Evolutionary conservation across 768 basidiomycete species (phyloP), one percentile per base, ranked within the genome.

Genomic region (button mushroom (Agaricus bisporus)): DNA sequence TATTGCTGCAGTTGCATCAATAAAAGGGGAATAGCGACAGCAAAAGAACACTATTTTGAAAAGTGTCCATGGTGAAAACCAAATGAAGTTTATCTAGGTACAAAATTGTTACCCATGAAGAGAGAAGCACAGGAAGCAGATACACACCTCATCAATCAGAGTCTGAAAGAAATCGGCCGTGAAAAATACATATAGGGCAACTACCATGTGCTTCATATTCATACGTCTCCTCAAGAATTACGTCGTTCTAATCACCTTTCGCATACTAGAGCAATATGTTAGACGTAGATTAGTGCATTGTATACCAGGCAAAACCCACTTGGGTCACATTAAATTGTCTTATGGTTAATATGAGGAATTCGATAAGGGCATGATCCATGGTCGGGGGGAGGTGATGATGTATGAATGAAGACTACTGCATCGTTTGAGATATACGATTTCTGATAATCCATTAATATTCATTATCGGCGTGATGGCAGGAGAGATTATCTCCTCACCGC

Each of bases 1-100:
- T 18, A 49, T 26, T 9, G n/a, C 22, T 10, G 29, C 17, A 11
- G 15, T 22, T 1, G 38, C 37, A 17, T 49, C 26, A 14, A 41
- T 20, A n/a, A 49, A 49, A 11, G 49, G 49, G 1, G 49, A 49
- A 32, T 49, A 49, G n/a, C 49, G 49, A 12, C 18, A 41, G 39
- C 28, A 17, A 18, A 49, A 11, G 39, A 41, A 49, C 5, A 41
- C 26, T 15, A 41, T 20, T n/a, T 49, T 49, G 22, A 41, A 20
- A n/a, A 41, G 8, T 28, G 49, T 49, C 49, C 49, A 49, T 1
- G 38, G 38, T 18, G 49, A 11, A 9, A 38, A 38, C 49, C 49
- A 49, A 26, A 49, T 9, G 8, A 29, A 29, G 26, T 41, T 49
- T 26, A 49, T 49, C 49, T 49, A 29, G 14, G n/a, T 12, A 17